Base-by-base conservation (phyloP, 2,329 filamentous ascomycete species). In the Fusarium illudens region DNA sequence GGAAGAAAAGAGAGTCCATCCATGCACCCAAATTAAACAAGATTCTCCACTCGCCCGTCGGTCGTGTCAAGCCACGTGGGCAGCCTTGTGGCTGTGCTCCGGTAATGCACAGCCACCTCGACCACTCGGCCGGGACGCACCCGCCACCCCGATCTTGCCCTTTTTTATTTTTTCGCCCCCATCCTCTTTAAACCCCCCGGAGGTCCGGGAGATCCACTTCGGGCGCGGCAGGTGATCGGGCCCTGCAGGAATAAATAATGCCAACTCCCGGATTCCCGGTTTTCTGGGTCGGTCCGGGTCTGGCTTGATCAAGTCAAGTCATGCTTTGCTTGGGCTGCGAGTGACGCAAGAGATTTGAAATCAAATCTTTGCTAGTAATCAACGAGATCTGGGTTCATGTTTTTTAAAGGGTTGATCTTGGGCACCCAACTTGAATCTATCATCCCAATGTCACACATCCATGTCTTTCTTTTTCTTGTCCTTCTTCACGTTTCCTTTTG, bases 61-160 rank as follows among this genome's bases (percentile, higher is more conserved):
- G 19, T 20, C n/a, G 9, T 49, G 46, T 32, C 58, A 46, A 67
- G 68, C 71, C 71, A 72, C 71, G 71, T 72, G 71, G 69, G 57
- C 25, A 58, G 42, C 39, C 25, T 6, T 58, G 64, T 70, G 64
- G 71, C 71, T 63, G 71, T 71, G 68, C 60, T 62, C 44, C 27
- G 25, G 44, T 17, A 44, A 20, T 42, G 61, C 33, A 15, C 20
- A n/a, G 30, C 42, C 20, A 32, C 58, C 27, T 29, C 6, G 57
- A 69, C 56, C 71, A 65, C 58, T 70, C 68, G 64, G 70, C 64
- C 70, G 71, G 71, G 71, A 71, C 70, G 54, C 70, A 68, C 58
- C 61, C 48, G 19, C 13, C 34, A 44, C 37, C 60, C 37, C 39
- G 22, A 39, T 39, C 36, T 39, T 17, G 34, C 15, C 4, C 13